phyloP scores from a whole-genome alignment of 805 yeast species.

The Nakazawaea holstii region DNA sequence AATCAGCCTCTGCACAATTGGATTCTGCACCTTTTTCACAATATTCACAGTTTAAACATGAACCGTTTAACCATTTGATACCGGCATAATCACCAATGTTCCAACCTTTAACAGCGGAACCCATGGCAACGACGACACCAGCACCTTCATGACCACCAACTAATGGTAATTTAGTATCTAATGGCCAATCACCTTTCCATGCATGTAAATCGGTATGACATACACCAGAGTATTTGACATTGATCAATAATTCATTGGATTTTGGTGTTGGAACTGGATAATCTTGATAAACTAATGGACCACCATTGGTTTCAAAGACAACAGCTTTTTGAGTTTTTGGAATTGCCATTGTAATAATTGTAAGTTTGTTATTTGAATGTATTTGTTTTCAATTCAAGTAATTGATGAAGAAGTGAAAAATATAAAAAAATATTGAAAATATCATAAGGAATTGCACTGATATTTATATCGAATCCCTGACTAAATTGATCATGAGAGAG shows the following conservation, averaged over 20 bases:
- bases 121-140: constrained; percentile 56
- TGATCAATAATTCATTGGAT: constrained; percentile 50
- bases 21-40: constrained; percentile 50
- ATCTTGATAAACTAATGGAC: constrained; percentile 43
- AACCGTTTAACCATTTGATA: constrained; percentile 58
- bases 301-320: constrained; percentile 45
- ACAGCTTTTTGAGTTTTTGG: constrained; percentile 50
- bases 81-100: constrained; percentile 59
- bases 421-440: too few species aligned
- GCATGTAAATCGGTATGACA: constrained; percentile 66
- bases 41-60: constrained; percentile 56
- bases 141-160: constrained; percentile 72
- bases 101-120: constrained; percentile 50
- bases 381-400: background rate
- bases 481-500: background rate
- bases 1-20: constrained; percentile 40
- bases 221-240: constrained; percentile 60
- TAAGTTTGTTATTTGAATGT: background rate
- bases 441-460: too few species aligned
- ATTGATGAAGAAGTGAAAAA: background rate
- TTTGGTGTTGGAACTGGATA: constrained; percentile 54
- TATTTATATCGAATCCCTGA: too few species aligned
- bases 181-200: constrained; percentile 67
- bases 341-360: constrained; percentile 16
- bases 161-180: constrained; percentile 48